Conservation (phyloP, 768 basidiomycete genomes). For the Pleurotus tuber-regium region DNA sequence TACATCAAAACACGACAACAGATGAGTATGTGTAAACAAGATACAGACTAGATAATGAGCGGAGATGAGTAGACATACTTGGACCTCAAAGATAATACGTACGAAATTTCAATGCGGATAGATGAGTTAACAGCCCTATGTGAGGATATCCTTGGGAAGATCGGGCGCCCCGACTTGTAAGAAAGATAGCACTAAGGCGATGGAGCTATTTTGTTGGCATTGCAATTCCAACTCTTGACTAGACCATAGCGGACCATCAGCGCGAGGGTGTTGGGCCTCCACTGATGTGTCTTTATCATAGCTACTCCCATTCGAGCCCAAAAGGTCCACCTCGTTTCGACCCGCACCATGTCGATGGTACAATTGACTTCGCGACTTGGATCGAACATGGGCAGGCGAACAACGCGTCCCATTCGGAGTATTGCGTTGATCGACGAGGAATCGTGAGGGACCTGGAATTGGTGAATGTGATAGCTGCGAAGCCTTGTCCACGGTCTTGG, state of each 20-base stretch:
- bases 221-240: slow-evolving; percentile 82
- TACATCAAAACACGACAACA: slow-evolving; percentile 9
- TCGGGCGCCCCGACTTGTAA: slow-evolving; percentile 51
- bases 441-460: slow-evolving; percentile 17
- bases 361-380: slow-evolving; percentile 68
- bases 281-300: slow-evolving; percentile 29
- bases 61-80: background rate
- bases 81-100: background rate
- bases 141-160: slow-evolving; percentile 9
- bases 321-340: slow-evolving; percentile 53
- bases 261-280: slow-evolving; percentile 25
- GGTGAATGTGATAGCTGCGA: slow-evolving; percentile 13
- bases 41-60: background rate
- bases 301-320: slow-evolving; percentile 20
- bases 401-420: slow-evolving; percentile 10
- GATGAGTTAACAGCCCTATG: background rate
- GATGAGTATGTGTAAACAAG: background rate
- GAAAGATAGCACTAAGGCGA: slow-evolving; percentile 70
- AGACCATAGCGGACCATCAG: slow-evolving; percentile 61
- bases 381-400: slow-evolving; percentile 46
- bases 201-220: slow-evolving; percentile 87
- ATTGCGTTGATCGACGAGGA: slow-evolving; percentile 17
- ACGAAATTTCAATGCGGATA: background rate
- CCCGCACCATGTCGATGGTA: slow-evolving; percentile 66
- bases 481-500: slow-evolving; percentile 7